A percentile compares a stretch with the other conserved stretches of the same genome.
Evolutionary conservation across 768 basidiomycete genomes (phyloP).

Genomic region (Leccinellum rugosiceps): DNA sequence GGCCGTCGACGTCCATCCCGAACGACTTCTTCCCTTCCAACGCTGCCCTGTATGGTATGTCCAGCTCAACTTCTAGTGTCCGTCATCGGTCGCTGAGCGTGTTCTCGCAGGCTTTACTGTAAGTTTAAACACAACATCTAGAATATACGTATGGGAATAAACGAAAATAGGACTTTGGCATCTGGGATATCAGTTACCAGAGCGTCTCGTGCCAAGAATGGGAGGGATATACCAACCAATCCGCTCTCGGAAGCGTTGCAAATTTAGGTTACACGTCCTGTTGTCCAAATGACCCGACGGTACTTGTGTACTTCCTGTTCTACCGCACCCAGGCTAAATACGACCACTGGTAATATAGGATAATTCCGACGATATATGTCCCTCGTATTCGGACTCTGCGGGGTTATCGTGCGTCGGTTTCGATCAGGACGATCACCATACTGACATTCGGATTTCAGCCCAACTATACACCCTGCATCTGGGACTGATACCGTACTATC

Average conservation of each 20-base stretch:
- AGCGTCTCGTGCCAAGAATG: slow-evolving; percentile 63
- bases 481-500: slow-evolving; percentile 11
- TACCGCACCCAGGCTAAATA: slow-evolving; percentile 1
- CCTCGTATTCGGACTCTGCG: slow-evolving; percentile 67
- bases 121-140: slow-evolving; percentile 8
- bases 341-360: slow-evolving; percentile 29
- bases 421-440: neutral
- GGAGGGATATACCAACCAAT: slow-evolving; percentile 55
- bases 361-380: slow-evolving; percentile 51
- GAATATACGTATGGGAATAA: neutral
- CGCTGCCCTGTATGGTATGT: slow-evolving; percentile 57
- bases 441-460: slow-evolving; percentile 23
- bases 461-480: slow-evolving; percentile 29
- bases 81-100: slow-evolving; percentile 29
- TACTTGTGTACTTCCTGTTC: slow-evolving; percentile 25
- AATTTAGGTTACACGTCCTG: slow-evolving; percentile 58
- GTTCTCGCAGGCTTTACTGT: slow-evolving; percentile 37
- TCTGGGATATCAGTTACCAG: slow-evolving; percentile 79
- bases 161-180: slow-evolving; percentile 67
- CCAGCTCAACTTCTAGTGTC: neutral
- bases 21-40: slow-evolving; percentile 74
- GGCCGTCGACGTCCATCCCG: slow-evolving; percentile 68
- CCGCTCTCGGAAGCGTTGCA: slow-evolving; percentile 67
- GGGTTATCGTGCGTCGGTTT: slow-evolving; percentile 52
- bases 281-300: slow-evolving; percentile 69